phyloP scores from a whole-genome alignment of 768 basidiomycete genomes.

The Macrolepiota fuliginosa region DNA sequence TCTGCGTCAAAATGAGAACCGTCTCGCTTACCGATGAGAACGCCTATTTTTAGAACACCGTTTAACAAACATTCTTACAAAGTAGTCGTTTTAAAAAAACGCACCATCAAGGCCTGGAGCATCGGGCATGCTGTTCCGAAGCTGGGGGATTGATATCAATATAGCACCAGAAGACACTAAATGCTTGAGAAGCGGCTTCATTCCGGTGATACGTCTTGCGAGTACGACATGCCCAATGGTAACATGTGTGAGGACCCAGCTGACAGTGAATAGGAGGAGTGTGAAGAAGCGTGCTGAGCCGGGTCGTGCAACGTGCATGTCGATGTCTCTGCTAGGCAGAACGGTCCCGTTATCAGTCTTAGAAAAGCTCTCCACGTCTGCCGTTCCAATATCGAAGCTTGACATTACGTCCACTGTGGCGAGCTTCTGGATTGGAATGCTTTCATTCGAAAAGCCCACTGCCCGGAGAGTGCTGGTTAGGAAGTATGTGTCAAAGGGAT shows the following conservation, averaged over 20 bases:
- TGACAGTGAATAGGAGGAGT: conserved; percentile 43
- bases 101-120: conserved; percentile 48
- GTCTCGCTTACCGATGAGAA: conserved; percentile 40
- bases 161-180: conserved; percentile 38
- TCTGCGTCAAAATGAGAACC: not conserved
- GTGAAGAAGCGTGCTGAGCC: conserved; percentile 41
- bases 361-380: conserved; percentile 34
- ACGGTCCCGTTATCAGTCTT: conserved; percentile 5
- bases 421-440: conserved; percentile 41
- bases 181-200: conserved; percentile 32
- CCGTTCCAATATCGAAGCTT: conserved; percentile 41
- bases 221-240: conserved; percentile 44
- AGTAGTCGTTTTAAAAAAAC: conserved; percentile 11
- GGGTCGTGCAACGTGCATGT: conserved; percentile 43
- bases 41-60: conserved; percentile 27
- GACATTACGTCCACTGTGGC: conserved; percentile 43
- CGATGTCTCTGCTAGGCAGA: conserved; percentile 39
- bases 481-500: conserved; percentile 56
- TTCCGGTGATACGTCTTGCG: conserved; percentile 31
- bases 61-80: not conserved
- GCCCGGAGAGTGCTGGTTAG: conserved; percentile 49
- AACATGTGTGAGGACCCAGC: conserved; percentile 56
- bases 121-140: conserved; percentile 56
- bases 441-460: conserved; percentile 28
- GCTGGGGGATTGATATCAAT: conserved; percentile 45